Conservation (phyloP, 169 alveolate genomes). For the Perkinsus olseni region DNA sequence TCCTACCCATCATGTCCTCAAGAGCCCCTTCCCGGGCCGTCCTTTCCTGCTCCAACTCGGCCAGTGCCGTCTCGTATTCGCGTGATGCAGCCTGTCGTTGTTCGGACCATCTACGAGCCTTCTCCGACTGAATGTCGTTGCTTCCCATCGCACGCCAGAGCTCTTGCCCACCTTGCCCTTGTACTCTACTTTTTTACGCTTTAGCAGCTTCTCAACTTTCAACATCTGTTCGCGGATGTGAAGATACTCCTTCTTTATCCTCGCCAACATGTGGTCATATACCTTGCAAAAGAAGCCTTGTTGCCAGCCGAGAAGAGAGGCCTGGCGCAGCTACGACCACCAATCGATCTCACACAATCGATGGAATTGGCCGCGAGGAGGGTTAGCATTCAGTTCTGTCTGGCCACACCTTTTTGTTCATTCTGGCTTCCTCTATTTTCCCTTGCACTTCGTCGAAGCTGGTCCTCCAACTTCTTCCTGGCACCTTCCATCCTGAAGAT, state of each 20-base stretch:
- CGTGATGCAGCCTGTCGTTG: conserved; percentile 7
- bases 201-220: conserved; percentile 16
- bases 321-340: too few species aligned
- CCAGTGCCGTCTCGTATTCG: conserved; percentile 12
- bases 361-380: too few species aligned
- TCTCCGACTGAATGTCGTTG: background rate
- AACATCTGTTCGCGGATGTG: conserved; percentile 24
- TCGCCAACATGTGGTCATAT: conserved; percentile 23
- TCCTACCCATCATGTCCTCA: conserved; percentile 13
- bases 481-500: background rate
- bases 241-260: conserved; percentile 29
- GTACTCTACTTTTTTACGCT: conserved; percentile 10
- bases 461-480: background rate
- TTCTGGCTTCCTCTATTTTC: background rate
- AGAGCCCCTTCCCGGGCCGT: conserved; percentile 17
- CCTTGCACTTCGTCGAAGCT: background rate
- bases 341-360: too few species aligned
- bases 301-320: too few species aligned
- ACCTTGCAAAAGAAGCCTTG: background rate
- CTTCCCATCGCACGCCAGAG: background rate
- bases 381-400: too few species aligned
- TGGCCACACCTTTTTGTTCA: background rate
- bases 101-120: background rate
- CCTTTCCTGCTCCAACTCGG: conserved; percentile 25
- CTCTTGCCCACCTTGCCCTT: conserved; percentile 16